Percentiles rank a stretch among this genome's conserved stretches.
Conservation (phyloP, 495 filamentous ascomycete genomes). For the Pseudevernia furfuracea region DNA sequence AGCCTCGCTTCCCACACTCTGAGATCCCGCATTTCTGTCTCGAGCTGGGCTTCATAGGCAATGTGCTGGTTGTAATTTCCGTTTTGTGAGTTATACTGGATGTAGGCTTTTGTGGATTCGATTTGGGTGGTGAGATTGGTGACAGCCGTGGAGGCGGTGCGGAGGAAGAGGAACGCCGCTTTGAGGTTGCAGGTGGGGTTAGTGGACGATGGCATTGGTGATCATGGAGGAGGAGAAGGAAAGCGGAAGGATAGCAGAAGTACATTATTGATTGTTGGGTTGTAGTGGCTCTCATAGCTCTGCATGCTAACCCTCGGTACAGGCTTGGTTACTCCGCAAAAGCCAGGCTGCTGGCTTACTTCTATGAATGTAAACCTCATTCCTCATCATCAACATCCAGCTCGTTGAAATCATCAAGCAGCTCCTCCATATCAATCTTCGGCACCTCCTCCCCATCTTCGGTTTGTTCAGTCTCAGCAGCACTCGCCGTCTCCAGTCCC, state of each 20-base stretch:
- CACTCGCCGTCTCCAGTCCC: slow-evolving; percentile 49
- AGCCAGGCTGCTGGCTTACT: slow-evolving; percentile 15
- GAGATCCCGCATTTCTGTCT: slow-evolving; percentile 1
- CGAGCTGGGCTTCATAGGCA: not conserved
- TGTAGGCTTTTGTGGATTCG: not conserved
- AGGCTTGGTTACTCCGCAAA: not conserved
- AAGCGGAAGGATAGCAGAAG: not conserved
- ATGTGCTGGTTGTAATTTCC: not conserved
- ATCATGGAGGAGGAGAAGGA: not conserved
- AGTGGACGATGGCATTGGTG: not conserved
- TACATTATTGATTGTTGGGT: not conserved
- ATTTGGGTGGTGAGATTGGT: slow-evolving; percentile 6
- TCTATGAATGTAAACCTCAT: slow-evolving; percentile 3
- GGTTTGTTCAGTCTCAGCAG: slow-evolving; percentile 53
- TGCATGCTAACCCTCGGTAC: no score
- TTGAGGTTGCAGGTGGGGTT: slow-evolving; percentile 4
- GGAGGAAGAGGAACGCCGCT: slow-evolving; percentile 15
- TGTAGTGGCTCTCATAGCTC: not conserved
- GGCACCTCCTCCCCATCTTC: slow-evolving; percentile 62
- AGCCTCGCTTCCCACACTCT: slow-evolving; percentile 12
- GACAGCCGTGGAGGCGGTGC: slow-evolving; percentile 18
- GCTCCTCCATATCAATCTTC: slow-evolving; percentile 70
- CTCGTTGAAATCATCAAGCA: slow-evolving; percentile 86
- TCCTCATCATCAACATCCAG: slow-evolving; percentile 53
- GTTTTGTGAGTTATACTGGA: not conserved